phyloP scores from a whole-genome alignment of 2,329 filamentous ascomycete genomes.

The Paecilomyces fulvus region DNA sequence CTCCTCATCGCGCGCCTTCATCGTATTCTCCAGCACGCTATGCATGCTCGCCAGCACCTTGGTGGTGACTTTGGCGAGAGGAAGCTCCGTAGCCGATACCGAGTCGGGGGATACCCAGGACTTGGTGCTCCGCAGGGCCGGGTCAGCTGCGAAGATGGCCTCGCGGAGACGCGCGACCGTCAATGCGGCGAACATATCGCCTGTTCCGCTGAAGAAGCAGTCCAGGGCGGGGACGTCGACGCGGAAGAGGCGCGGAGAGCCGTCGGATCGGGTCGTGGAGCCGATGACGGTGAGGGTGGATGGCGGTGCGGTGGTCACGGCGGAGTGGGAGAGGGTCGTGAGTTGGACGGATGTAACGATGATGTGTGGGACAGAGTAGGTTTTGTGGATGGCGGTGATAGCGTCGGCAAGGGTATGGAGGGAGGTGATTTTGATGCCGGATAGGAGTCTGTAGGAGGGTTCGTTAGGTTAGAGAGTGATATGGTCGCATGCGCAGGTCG shows the following conservation, averaged over 20 bases:
- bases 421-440: conserved; percentile 73
- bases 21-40: conserved; percentile 62
- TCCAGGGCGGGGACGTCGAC: conserved; percentile 81
- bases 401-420: conserved; percentile 64
- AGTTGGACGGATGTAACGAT: conserved; percentile 86
- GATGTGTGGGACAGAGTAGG: conserved; percentile 73
- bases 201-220: conserved; percentile 92
- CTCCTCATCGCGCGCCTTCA: conserved; percentile 56
- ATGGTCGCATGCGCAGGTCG: background rate
- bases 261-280: conserved; percentile 57
- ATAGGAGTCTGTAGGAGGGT: conserved; percentile 57
- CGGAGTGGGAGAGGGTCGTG: conserved; percentile 41
- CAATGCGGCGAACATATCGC: conserved; percentile 95
- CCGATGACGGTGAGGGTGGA: conserved; percentile 63
- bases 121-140: conserved; percentile 42
- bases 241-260: conserved; percentile 72
- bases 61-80: conserved; percentile 73
- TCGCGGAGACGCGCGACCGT: conserved; percentile 82
- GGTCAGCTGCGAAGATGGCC: conserved; percentile 50
- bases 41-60: conserved; percentile 93
- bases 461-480: background rate
- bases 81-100: conserved; percentile 61
- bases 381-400: conserved; percentile 67
- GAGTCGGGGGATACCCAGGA: conserved; percentile 73
- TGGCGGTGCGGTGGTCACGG: conserved; percentile 19